Evolutionary conservation across 148 eudicot species (phyloP).

Genomic region (Fagopyrum tataricum): DNA sequence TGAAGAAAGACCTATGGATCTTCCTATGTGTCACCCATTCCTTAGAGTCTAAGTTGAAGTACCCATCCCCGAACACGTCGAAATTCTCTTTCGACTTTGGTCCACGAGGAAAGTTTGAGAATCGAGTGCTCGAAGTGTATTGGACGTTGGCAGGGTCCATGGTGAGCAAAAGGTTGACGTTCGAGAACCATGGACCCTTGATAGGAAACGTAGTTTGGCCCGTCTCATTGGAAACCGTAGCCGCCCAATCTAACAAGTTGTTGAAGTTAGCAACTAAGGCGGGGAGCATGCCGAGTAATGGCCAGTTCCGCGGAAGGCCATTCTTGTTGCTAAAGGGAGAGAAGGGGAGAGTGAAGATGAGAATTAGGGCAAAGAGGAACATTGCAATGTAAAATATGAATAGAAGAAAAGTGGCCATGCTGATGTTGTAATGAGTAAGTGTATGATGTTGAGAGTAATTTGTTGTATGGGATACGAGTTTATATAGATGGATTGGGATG

Average conservation of each 20-base stretch:
- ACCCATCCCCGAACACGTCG: constrained; percentile 32
- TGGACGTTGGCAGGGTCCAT: constrained; percentile 30
- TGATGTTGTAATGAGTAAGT: no score
- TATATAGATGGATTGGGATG: no score
- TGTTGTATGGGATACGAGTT: no score
- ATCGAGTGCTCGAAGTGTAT: constrained; percentile 14
- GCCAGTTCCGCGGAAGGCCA: no score
- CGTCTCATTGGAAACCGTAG: not conserved
- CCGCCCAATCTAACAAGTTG: not conserved
- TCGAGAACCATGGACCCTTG: constrained; percentile 21
- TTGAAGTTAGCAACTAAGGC: no score
- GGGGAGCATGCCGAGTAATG: no score
- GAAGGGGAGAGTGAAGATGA: no score
- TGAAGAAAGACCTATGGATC: constrained; percentile 17
- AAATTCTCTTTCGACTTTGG: constrained; percentile 18
- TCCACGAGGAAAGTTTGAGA: constrained; percentile 26
- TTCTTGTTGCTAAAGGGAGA: no score
- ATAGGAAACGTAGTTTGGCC: constrained; percentile 12
- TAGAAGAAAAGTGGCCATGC: no score
- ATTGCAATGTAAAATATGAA: no score
- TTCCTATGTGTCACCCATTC: constrained; percentile 29
- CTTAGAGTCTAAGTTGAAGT: constrained; percentile 22
- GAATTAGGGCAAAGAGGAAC: no score
- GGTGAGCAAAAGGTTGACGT: constrained; percentile 23
- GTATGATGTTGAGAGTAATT: no score